phyloP scores from a whole-genome alignment of 352 stramenopile genomes.

The Globisporangium nodosum region DNA sequence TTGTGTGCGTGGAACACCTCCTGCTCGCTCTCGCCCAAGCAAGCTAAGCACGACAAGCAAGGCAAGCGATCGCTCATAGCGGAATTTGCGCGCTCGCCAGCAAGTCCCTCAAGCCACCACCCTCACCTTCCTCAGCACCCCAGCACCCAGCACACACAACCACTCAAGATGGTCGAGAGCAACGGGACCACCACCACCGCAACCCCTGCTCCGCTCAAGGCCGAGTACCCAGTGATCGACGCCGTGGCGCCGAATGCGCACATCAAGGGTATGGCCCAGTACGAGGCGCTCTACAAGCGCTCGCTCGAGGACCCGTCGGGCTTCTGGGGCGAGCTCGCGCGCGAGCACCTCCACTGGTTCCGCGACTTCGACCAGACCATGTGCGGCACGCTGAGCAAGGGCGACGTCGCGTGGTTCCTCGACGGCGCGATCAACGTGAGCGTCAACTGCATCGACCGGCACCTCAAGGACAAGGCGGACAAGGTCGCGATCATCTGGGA shows the following conservation, averaged over 20 bases:
- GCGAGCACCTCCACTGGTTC: conserved; percentile 92
- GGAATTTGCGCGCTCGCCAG: conserved; percentile 10
- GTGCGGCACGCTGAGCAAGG: conserved; percentile 85
- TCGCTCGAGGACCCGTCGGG: conserved; percentile 81
- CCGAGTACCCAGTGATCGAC: conserved; percentile 25
- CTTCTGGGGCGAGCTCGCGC: conserved; percentile 92
- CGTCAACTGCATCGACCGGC: conserved; percentile 95
- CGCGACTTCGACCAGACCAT: conserved; percentile 86
- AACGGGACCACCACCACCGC: conserved; percentile 1
- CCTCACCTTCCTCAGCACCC: neutral
- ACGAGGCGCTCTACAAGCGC: conserved; percentile 83
- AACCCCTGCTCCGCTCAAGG: neutral
- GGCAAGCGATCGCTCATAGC: conserved; percentile 2
- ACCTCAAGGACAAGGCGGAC: conserved; percentile 74
- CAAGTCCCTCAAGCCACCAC: neutral
- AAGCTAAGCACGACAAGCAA: neutral
- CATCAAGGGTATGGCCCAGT: conserved; percentile 66
- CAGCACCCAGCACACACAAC: neutral
- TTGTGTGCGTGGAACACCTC: conserved; percentile 1
- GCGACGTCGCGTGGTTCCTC: conserved; percentile 94
- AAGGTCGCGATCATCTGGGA: conserved; percentile 97
- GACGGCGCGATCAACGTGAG: conserved; percentile 94
- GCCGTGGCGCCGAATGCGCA: conserved; percentile 52
- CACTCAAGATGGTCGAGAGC: conserved; percentile 5
- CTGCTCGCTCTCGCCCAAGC: neutral